Conservation (phyloP, 495 filamentous ascomycete species). For the Geoglossum glabrum region DNA sequence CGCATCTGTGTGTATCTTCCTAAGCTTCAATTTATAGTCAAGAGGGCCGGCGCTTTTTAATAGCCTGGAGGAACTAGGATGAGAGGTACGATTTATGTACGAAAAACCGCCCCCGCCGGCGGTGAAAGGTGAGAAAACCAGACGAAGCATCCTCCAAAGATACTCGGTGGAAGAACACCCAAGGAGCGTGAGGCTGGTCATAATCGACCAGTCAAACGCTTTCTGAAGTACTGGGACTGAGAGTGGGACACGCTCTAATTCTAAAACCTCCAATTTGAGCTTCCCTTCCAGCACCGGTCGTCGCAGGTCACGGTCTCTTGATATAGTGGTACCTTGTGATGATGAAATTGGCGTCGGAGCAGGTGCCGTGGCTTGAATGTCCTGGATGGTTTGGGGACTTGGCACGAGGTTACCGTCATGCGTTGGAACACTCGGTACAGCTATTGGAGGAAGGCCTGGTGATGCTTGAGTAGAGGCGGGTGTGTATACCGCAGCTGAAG, state of each 20-base stretch:
- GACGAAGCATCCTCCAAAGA: conserved; percentile 62
- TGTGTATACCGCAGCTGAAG: neutral
- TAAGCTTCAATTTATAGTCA: conserved; percentile 55
- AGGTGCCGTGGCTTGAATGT: neutral
- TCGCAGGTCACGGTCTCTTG: neutral
- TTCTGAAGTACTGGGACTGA: conserved; percentile 46
- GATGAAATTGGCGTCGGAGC: neutral
- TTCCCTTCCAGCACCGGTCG: conserved; percentile 17
- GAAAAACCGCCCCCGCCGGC: conserved; percentile 7
- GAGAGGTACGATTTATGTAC: neutral
- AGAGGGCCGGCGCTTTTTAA: conserved; percentile 2
- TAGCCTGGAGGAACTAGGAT: conserved; percentile 6
- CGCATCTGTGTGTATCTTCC: conserved; percentile 62
- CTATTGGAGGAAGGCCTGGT: neutral
- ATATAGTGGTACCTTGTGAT: neutral
- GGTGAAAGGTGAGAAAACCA: conserved; percentile 41
- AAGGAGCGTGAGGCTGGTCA: conserved; percentile 67
- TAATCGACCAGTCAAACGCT: conserved; percentile 58
- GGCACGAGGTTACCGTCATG: no score
- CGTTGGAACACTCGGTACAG: neutral
- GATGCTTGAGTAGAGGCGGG: neutral
- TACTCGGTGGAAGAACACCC: conserved; percentile 57
- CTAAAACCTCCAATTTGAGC: conserved; percentile 53
- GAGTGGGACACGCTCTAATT: conserved; percentile 64
- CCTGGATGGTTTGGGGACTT: neutral